These are phyloP conservation scores for Pleurotus cornucopiae DNA, from an alignment of 768 basidiomycete species.

Conservation along the genomic window DNA sequence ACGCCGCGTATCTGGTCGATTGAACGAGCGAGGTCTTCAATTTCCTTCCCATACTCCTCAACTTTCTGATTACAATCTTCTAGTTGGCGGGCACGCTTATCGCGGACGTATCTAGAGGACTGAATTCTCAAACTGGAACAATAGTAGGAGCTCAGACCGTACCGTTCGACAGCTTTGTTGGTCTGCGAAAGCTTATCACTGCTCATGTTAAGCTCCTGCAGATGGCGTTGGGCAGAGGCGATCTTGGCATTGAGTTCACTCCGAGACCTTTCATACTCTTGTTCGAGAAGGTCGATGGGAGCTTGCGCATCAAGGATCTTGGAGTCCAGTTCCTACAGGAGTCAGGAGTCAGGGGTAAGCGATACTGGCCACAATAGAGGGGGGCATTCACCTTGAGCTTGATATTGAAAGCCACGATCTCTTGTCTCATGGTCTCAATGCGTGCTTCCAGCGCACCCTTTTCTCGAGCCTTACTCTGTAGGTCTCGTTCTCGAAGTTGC, in stretches of 20 bases:
- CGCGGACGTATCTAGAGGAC: constrained; percentile 62
- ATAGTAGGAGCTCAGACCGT: constrained; percentile 12
- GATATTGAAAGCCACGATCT: constrained; percentile 38
- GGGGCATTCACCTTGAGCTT: constrained; percentile 45
- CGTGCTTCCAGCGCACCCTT: constrained; percentile 52
- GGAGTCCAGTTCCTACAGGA: constrained; percentile 54
- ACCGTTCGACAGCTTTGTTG: constrained; percentile 68
- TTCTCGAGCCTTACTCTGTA: constrained; percentile 55
- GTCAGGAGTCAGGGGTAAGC: neutral
- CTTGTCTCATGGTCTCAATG: constrained; percentile 55
- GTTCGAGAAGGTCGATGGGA: constrained; percentile 62
- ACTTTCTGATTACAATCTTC: constrained; percentile 57
- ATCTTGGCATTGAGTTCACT: constrained; percentile 46
- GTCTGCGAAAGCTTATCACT: constrained; percentile 57
- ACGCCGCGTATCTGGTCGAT: constrained; percentile 35
- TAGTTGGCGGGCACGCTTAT: constrained; percentile 57
- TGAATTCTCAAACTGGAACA: neutral
- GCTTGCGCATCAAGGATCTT: constrained; percentile 57
- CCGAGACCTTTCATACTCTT: constrained; percentile 45
- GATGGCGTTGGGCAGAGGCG: constrained; percentile 45
- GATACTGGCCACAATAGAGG: constrained; percentile 1
- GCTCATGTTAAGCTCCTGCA: constrained; percentile 64
- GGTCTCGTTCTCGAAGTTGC: constrained; percentile 56
- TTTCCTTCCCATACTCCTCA: constrained; percentile 33
- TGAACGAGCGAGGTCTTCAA: constrained; percentile 28